Evolutionary conservation across 1,284 basidiomycete genomes (phyloP).

Genomic region (Rhodotorula sp.): DNA sequence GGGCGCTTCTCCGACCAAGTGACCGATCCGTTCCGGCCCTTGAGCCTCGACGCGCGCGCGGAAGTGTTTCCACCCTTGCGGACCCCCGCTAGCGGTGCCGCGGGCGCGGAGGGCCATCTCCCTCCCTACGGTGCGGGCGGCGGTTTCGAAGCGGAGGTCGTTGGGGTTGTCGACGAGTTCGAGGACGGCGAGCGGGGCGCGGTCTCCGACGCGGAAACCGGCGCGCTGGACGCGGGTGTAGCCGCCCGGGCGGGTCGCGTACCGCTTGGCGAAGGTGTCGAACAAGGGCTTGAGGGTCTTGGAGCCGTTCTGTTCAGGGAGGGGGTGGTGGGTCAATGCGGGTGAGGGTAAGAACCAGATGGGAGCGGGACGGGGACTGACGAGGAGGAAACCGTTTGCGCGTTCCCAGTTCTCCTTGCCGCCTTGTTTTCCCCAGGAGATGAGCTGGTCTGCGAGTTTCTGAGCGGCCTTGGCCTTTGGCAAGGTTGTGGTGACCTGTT

Average conservation of each 20-base stretch:
- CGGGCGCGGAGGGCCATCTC: conserved; percentile 52
- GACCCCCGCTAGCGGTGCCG: background rate
- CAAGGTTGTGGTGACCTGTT: conserved; percentile 92
- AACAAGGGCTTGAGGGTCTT: conserved; percentile 72
- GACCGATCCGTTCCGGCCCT: conserved; percentile 8
- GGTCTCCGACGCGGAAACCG: conserved; percentile 84
- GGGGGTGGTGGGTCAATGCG: no score
- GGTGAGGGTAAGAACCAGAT: background rate
- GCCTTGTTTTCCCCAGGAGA: conserved; percentile 81
- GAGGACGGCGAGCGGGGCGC: conserved; percentile 86
- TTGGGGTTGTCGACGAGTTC: conserved; percentile 91
- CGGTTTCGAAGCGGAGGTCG: conserved; percentile 82
- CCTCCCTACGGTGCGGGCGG: conserved; percentile 75
- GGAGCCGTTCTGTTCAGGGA: conserved; percentile 41
- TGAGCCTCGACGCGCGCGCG: conserved; percentile 17
- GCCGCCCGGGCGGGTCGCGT: conserved; percentile 79
- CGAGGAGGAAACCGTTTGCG: conserved; percentile 61
- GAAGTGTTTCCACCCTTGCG: conserved; percentile 17
- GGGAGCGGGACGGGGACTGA: conserved; percentile 31
- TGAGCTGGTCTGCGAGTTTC: conserved; percentile 90
- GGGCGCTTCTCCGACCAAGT: background rate
- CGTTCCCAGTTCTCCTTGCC: conserved; percentile 29
- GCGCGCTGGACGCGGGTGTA: conserved; percentile 93
- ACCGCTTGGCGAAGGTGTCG: conserved; percentile 73
- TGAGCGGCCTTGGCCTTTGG: conserved; percentile 93